Conservation (phyloP, 139 green algal species). For the Closterium sp. region DNA sequence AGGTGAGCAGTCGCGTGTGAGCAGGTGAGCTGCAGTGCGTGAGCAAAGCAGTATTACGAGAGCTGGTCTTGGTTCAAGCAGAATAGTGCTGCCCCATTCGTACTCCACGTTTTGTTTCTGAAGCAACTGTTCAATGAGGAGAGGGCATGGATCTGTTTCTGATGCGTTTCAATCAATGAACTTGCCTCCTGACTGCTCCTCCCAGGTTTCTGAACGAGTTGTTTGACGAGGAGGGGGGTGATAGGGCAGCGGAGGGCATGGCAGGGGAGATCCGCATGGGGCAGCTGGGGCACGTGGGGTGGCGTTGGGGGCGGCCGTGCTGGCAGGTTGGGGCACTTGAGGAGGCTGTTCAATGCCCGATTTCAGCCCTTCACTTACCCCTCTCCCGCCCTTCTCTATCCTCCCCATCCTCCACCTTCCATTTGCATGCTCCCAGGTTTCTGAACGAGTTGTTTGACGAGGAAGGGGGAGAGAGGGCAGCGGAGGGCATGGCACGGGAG, state of each 20-base stretch:
- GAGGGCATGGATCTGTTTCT: conserved; percentile 1
- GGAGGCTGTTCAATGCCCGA: no score
- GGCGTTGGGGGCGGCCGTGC: conserved; percentile 69
- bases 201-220: not conserved
- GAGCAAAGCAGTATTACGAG: no score
- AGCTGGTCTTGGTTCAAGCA: no score
- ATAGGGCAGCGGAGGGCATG: conserved; percentile 43
- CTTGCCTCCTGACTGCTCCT: no score
- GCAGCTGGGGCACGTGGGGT: conserved; percentile 8
- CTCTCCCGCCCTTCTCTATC: no score
- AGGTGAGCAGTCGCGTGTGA: conserved; percentile 65
- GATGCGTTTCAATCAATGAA: no score
- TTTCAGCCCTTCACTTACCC: no score
- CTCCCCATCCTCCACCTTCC: not conserved
- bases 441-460: conserved; percentile 50
- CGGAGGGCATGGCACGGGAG: no score
- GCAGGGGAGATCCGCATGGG: no score
- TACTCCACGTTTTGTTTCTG: not conserved
- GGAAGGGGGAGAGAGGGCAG: conserved; percentile 51
- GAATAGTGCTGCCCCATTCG: no score
- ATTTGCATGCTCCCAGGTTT: not conserved
- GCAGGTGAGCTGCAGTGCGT: not conserved
- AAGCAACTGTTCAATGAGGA: conserved; percentile 47
- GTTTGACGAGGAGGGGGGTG: conserved; percentile 51
- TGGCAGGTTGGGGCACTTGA: conserved; percentile 38